Conservation (phyloP, 2,329 filamentous ascomycete genomes). For the Aspergillus fumigatiaffinis region DNA sequence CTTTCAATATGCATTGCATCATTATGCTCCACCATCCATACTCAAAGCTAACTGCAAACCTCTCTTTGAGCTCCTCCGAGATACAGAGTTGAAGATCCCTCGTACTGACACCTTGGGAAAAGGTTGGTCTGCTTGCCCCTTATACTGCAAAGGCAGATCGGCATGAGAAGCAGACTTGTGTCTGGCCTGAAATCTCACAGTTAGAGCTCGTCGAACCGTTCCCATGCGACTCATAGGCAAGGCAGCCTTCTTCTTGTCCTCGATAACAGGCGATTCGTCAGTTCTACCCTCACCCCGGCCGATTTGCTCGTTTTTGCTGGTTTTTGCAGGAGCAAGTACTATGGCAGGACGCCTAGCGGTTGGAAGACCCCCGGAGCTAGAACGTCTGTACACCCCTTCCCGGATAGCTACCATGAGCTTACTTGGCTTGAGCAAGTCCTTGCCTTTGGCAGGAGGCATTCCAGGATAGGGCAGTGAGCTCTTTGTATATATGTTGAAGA, state of each 20-base stretch:
- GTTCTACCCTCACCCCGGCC: neutral
- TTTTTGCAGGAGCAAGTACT: neutral
- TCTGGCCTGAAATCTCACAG: conserved; percentile 4
- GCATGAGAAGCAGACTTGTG: conserved; percentile 1
- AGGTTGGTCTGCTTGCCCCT: conserved; percentile 1
- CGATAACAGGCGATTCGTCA: neutral
- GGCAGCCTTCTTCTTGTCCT: conserved; percentile 3
- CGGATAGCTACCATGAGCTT: conserved; percentile 81
- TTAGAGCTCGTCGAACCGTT: conserved; percentile 8
- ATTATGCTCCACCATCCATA: conserved; percentile 8
- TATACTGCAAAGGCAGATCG: neutral
- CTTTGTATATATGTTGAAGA: conserved; percentile 80
- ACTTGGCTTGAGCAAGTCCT: conserved; percentile 69
- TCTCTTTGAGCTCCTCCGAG: conserved; percentile 11
- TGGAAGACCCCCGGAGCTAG: conserved; percentile 49
- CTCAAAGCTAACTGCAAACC: conserved; percentile 6
- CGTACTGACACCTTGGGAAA: conserved; percentile 13
- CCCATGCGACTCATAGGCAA: conserved; percentile 1
- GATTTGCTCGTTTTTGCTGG: neutral
- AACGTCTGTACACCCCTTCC: conserved; percentile 70
- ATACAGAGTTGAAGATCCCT: conserved; percentile 19
- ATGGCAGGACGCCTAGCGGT: neutral
- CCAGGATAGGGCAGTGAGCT: conserved; percentile 78
- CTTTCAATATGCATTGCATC: neutral
- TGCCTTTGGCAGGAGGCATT: conserved; percentile 64